phyloP scores from a whole-genome alignment of 257 asterid genomes.

The Handroanthus guayacan region DNA sequence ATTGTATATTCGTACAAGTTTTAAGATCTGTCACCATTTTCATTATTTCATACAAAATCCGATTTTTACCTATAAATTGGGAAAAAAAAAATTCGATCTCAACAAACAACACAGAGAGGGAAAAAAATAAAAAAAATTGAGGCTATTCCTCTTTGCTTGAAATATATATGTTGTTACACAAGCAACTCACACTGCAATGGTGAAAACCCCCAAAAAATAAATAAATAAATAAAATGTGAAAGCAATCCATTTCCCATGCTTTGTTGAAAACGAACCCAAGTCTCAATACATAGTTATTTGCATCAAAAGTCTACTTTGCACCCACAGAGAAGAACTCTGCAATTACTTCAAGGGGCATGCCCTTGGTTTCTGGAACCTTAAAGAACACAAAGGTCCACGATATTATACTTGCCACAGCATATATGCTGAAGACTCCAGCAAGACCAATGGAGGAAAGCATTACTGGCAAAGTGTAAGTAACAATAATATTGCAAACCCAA shows the following conservation, averaged over 20 bases:
- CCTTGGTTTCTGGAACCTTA: slow-evolving; percentile 82
- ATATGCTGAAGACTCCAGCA: slow-evolving; percentile 67
- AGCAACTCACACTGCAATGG: no score
- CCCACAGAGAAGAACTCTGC: slow-evolving; percentile 70
- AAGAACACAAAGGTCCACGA: slow-evolving; percentile 63
- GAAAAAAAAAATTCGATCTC: no score
- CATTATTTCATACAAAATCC: no score
- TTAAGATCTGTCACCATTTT: no score
- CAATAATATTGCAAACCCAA: slow-evolving; percentile 59
- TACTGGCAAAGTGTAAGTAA: slow-evolving; percentile 59
- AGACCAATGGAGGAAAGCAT: slow-evolving; percentile 63
- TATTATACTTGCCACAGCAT: slow-evolving; percentile 53
- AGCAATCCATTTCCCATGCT: not conserved
- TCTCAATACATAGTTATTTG: not conserved
- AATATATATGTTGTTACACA: no score
- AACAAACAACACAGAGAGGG: no score
- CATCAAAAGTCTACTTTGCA: slow-evolving; percentile 50
- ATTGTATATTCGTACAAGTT: no score
- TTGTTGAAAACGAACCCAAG: not conserved
- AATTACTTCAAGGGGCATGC: slow-evolving; percentile 86
- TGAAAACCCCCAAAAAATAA: no score
- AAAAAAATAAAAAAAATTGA: no score
- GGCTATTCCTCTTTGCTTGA: no score
- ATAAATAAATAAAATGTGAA: not conserved
- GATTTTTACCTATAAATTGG: no score